Base-by-base conservation (phyloP, 2,329 filamentous ascomycete genomes). In the Aspergillus brasiliensis region DNA sequence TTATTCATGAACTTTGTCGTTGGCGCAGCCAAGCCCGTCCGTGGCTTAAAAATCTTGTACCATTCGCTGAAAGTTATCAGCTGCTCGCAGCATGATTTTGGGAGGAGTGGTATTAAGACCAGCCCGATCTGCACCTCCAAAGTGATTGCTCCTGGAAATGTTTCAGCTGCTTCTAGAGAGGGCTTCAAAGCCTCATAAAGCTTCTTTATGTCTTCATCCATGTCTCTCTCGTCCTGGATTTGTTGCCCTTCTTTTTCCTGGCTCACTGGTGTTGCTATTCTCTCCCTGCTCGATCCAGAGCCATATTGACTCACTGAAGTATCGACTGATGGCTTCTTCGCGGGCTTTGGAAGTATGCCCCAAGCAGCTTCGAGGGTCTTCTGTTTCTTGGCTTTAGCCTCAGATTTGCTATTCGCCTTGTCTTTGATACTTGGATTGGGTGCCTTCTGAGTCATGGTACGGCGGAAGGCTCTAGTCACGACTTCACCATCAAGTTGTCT, bases 51-150 rank as follows among this genome's bases (percentile, higher is more conserved):
- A 2, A 75, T 60, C 10, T 56, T 60, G 19, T 66, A 65, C 75
- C 75, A 75, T 51, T 69, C 65, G 6, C 66, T 66, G 4, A 64
- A 23, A 48, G 66, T 46, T 11, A 73, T 62, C 27, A 58, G 48
- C 13, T 51, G 51, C 23, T 64, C 63, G 25, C 52, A 58, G 55
- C 65, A 61, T 28, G 66, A 57, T 19, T 68, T 65, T 21, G 71
- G 69, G n/a, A 71, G 57, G n/a, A 65, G 55, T 2, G 68, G 66
- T 8, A 74, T 58, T 5, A 78, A 59, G 19, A 77, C 57, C 28
- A 78, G 66, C 1, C 78, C 78, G 28, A 80, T 55, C 54, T 75
- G 69, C 0, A 76, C 61, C 58, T 78, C 75, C 56, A 80, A 62
- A 4, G 60, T 67, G 8, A 80, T 25, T 2, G 59, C 51, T 3